Evolutionary conservation across 129 eudicot species (phyloP), one percentile per base, ranked within the genome.

Genomic region (Flaveria linearis): DNA sequence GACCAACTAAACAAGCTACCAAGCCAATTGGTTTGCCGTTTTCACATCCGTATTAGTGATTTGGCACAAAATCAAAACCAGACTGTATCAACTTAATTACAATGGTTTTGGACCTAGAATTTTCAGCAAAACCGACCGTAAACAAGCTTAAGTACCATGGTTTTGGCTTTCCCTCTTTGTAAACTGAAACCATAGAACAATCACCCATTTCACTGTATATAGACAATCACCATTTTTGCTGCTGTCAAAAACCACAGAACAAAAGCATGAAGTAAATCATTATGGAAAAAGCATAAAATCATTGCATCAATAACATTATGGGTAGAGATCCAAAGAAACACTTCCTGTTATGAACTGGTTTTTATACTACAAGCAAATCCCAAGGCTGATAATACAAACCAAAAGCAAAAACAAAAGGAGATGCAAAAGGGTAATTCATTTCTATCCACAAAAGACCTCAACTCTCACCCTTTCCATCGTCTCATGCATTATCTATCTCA

Each of bases 291-390:
- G 15, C 26, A 26, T 30, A 13, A 82, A 49, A 22, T 50, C 41
- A 72, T 49, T 74, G 63, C 81, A 65, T 78, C 80, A 84, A 82
- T 72, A 81, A 82, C 82, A 78, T 79, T 82, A 85, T 71, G 79
- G 55, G 63, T 36, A 75, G 65, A 71, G 68, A 71, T 79, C 70
- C 86, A 66, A 82, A 82, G 45, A 78, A 68, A 79, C 56, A 52
- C 72, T 82, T 79, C 68, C 86, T 78, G 82, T 82, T 75, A 58
- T 71, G 73, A 85, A 82, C 75, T 80, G 80, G 86, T 75, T 82
- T 79, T 76, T 79, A 79, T 86, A 65, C 80, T 79, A 86, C 81
- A 85, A 72, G 82, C 75, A 39, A 68, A 71, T 80, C 81, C 86
- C 80, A 82, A 61, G 81, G 81, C 73, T 63, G 56, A 82, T 71